phyloP scores from a whole-genome alignment of 1,139 yeast species.

The Kurtzmaniella quercitrusa region DNA sequence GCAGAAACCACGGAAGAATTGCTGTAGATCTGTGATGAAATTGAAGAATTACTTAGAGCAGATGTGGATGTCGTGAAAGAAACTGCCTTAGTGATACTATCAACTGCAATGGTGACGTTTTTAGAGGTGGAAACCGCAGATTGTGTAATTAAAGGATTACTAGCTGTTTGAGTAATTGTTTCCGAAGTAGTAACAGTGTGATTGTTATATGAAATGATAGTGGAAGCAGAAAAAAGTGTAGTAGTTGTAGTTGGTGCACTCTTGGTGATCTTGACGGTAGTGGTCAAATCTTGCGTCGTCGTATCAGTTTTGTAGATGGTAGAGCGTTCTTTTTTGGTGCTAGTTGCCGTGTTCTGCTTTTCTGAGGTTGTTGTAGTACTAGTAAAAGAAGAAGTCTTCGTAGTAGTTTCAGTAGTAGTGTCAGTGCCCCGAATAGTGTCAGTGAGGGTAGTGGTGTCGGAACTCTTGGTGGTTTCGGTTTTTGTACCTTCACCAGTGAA shows the following conservation, averaged over 20 bases:
- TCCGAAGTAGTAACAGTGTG: constrained; percentile 15
- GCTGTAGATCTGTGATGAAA: background rate
- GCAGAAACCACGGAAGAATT: background rate
- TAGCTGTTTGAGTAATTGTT: constrained; percentile 17
- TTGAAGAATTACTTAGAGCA: background rate
- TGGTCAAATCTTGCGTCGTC: constrained; percentile 7
- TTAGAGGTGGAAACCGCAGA: constrained; percentile 14
- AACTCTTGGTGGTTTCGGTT: background rate
- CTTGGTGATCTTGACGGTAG: constrained; percentile 11
- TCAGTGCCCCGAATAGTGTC: no score
- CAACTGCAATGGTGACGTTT: constrained; percentile 9
- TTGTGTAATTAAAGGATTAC: constrained; percentile 26
- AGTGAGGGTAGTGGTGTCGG: background rate
- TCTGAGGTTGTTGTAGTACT: no score
- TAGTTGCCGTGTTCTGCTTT: background rate
- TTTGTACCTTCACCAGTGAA: constrained; percentile 3
- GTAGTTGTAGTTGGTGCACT: constrained; percentile 24
- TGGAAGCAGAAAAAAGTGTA: constrained; percentile 23
- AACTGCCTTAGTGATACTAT: constrained; percentile 1
- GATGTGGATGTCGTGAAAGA: background rate
- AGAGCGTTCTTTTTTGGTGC: background rate
- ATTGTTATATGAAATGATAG: constrained; percentile 18
- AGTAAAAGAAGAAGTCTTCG: no score
- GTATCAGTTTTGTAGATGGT: constrained; percentile 15
- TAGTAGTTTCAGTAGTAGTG: constrained; percentile 1